Evolutionary conservation across 495 filamentous ascomycete species (phyloP).

Genomic region (Cenococcum geophilum): DNA sequence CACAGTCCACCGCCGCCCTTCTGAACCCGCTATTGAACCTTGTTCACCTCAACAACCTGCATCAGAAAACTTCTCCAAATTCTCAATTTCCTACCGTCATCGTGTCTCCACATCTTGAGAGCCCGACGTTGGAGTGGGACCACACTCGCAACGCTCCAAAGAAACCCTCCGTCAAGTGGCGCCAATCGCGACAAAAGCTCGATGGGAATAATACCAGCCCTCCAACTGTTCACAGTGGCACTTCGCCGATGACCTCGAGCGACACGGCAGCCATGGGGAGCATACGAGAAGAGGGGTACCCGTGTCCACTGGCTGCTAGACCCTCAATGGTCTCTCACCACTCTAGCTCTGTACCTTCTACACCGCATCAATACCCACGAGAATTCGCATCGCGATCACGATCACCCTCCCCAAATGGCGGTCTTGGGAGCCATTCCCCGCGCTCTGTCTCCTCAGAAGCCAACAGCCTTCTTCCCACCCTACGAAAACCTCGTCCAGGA

Average conservation of each 20-base stretch:
- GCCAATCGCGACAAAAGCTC: conserved; percentile 18
- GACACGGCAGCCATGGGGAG: conserved; percentile 20
- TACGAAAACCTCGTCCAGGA: conserved; percentile 49
- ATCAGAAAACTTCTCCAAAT: conserved; percentile 2
- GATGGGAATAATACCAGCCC: conserved; percentile 25
- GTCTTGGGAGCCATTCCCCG: conserved; percentile 68
- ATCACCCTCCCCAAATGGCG: conserved; percentile 76
- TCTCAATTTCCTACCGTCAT: conserved; percentile 20
- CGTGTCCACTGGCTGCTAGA: conserved; percentile 19
- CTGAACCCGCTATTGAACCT: conserved; percentile 20
- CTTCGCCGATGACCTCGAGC: conserved; percentile 28
- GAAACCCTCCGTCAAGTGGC: conserved; percentile 15
- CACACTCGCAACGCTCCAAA: conserved; percentile 18
- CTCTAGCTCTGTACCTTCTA: conserved; percentile 89
- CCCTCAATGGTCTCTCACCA: conserved; percentile 50
- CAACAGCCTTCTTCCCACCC: conserved; percentile 61
- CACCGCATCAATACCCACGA: conserved; percentile 81
- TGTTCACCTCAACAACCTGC: conserved; percentile 11
- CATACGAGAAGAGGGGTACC: conserved; percentile 10
- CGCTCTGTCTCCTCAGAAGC: conserved; percentile 87
- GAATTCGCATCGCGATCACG: conserved; percentile 77
- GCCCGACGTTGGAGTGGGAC: conserved; percentile 22
- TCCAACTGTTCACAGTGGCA: conserved; percentile 21
- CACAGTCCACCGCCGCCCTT: conserved; percentile 9
- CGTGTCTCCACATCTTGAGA: conserved; percentile 24